A percentile compares a stretch with the other conserved stretches of the same genome.
Conservation (phyloP, 2,329 filamentous ascomycete genomes). For the Aspergillus sojae region DNA sequence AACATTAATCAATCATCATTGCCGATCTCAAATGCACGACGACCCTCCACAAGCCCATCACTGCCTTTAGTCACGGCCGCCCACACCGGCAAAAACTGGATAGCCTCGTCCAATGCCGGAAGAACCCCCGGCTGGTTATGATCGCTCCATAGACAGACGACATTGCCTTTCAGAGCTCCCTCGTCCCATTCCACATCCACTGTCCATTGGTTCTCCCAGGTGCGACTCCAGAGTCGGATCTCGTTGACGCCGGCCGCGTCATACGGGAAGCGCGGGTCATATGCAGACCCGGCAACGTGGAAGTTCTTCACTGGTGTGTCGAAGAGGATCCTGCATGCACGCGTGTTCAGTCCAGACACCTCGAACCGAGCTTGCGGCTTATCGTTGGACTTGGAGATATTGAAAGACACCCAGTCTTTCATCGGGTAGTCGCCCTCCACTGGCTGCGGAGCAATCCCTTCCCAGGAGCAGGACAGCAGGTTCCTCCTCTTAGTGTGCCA, state of each 20-base stretch:
- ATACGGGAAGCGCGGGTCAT: constrained; percentile 67
- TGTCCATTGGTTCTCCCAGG: constrained; percentile 73
- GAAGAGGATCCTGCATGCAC: constrained; percentile 75
- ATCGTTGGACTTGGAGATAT: constrained; percentile 52
- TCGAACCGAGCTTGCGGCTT: constrained; percentile 61
- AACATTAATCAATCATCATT: neutral
- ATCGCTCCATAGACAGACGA: constrained; percentile 87
- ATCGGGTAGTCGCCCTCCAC: constrained; percentile 49
- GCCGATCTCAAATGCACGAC: constrained; percentile 64
- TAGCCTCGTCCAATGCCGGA: constrained; percentile 80
- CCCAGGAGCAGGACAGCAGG: constrained; percentile 68
- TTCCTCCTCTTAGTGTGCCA: constrained; percentile 34
- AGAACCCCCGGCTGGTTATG: constrained; percentile 71
- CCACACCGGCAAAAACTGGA: constrained; percentile 78
- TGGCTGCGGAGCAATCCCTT: constrained; percentile 68
- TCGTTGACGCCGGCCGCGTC: constrained; percentile 66
- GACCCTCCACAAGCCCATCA: constrained; percentile 81
- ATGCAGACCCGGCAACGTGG: constrained; percentile 61
- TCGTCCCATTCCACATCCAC: constrained; percentile 29
- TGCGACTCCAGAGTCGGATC: constrained; percentile 79
- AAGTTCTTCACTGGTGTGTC: constrained; percentile 68
- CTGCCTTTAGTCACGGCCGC: constrained; percentile 72
- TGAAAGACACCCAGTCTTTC: constrained; percentile 70
- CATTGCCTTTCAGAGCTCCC: constrained; percentile 60
- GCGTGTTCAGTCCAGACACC: constrained; percentile 73